Conservation (phyloP, 192 early-diverging fungal species). For the Rhizophagus sp. region DNA sequence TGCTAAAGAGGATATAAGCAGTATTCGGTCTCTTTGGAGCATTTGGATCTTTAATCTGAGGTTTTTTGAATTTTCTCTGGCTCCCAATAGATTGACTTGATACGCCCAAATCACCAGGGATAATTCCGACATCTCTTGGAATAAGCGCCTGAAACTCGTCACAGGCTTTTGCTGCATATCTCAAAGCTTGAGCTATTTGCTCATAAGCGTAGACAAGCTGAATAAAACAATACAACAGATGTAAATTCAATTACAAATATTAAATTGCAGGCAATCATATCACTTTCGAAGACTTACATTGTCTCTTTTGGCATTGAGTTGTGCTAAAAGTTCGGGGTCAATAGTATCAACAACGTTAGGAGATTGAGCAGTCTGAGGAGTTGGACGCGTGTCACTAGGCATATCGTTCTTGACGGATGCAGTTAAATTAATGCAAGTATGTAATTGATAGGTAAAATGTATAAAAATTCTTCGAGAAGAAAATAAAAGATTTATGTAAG, state of each 20-base stretch:
- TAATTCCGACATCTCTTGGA: conserved; percentile 17
- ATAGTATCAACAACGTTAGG: conserved; percentile 1
- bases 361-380: neutral
- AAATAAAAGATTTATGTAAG: neutral
- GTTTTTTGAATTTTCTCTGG: conserved; percentile 18
- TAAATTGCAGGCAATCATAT: neutral
- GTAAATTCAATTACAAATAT: neutral
- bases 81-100: neutral
- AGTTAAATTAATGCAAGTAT: neutral
- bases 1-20: conserved; percentile 90
- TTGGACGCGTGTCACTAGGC: conserved; percentile 20
- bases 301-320: conserved; percentile 16
- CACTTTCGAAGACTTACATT: neutral
- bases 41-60: conserved; percentile 71
- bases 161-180: conserved; percentile 24
- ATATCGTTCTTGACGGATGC: neutral
- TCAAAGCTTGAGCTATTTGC: conserved; percentile 20
- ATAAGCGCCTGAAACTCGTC: conserved; percentile 29
- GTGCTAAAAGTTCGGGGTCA: conserved; percentile 17
- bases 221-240: neutral
- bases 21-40: conserved; percentile 91
- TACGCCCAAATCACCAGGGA: neutral
- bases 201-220: conserved; percentile 26
- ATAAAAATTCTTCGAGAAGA: neutral
- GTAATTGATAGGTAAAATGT: neutral